Conservation (phyloP, 768 basidiomycete species). For the Pilatotrama ljubarskyi region DNA sequence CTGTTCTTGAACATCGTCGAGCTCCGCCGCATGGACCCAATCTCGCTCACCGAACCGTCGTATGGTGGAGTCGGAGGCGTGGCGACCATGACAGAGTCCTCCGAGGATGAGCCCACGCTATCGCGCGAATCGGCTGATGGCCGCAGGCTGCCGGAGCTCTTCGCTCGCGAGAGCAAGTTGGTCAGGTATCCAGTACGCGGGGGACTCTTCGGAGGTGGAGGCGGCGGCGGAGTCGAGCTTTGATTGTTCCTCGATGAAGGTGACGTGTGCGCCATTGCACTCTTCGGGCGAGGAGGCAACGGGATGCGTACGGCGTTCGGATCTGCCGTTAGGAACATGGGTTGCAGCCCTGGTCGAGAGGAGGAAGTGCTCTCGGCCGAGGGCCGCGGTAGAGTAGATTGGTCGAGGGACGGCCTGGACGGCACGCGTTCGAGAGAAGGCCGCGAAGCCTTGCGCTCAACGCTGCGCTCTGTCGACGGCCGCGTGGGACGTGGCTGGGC, state of each 20-base stretch:
- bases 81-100: constrained; percentile 61
- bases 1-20: constrained; percentile 34
- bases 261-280: constrained; percentile 7
- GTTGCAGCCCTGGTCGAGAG: constrained; percentile 15
- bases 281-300: constrained; percentile 17
- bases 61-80: constrained; percentile 55
- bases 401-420: constrained; percentile 10
- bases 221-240: constrained; percentile 15
- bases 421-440: constrained; percentile 14
- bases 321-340: constrained; percentile 19
- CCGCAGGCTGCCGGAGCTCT: constrained; percentile 19
- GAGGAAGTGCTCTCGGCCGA: constrained; percentile 15
- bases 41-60: constrained; percentile 27
- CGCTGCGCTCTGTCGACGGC: constrained; percentile 2
- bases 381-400: background rate
- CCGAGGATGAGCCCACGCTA: constrained; percentile 67
- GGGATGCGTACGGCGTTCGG: constrained; percentile 16
- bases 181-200: constrained; percentile 43
- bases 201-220: constrained; percentile 22
- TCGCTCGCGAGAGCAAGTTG: constrained; percentile 23
- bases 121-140: constrained; percentile 47
- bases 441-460: constrained; percentile 8
- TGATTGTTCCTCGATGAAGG: background rate
- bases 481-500: constrained; percentile 11
- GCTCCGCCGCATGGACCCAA: constrained; percentile 34